Base-by-base conservation (phyloP, 2,329 filamentous ascomycete species). In the Fusarium cyanostomum region DNA sequence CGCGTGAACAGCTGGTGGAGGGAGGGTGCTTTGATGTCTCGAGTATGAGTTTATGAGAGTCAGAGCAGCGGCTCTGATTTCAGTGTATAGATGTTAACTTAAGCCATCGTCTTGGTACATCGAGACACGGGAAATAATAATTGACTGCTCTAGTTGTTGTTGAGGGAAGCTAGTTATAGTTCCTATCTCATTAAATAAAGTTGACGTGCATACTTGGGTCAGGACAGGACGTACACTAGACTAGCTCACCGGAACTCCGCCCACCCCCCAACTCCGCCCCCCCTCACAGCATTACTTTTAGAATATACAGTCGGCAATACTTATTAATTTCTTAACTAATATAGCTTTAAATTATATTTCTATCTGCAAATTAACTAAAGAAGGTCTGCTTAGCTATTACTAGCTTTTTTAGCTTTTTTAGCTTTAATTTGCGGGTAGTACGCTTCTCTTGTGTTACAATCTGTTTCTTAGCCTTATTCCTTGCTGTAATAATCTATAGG, bases 1-100 rank as follows among this genome's bases (percentile, higher is more conserved):
- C 56, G 61, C 62, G 54, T 63, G 60, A 63, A 48, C 59, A 59
- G 60, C 49, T 48, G 41, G 44, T 55, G 59, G 59, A 63, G 54
- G 43, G 44, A 48, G 33, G 39, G 34, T 21, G 45, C 38, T 45
- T 45, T 55, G 35, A 56, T 59, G 33, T 38, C 38, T 44, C 18
- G 30, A 56, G 38, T 27, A 24, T 61, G n/a, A 21, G 21, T 21
- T 21, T 21, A 21, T 21, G 21, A 21, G 21, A 21, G 21, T 21
- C 4, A 6, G 21, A 21, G 6, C 21, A 21, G 21, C 21, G 21
- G 21, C 6, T 21, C 6, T 21, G 6, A 21, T 4, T 21, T 21
- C 21, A 21, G 21, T 6, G 21, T 21, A 6, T 21, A 21, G 4
- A 6, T 21, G 21, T 21, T 4, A 21, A 21, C 21, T 6, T 21